Evolutionary conservation across 2,329 filamentous ascomycete genomes (phyloP).

Genomic region (Uncinocarpus reesii): DNA sequence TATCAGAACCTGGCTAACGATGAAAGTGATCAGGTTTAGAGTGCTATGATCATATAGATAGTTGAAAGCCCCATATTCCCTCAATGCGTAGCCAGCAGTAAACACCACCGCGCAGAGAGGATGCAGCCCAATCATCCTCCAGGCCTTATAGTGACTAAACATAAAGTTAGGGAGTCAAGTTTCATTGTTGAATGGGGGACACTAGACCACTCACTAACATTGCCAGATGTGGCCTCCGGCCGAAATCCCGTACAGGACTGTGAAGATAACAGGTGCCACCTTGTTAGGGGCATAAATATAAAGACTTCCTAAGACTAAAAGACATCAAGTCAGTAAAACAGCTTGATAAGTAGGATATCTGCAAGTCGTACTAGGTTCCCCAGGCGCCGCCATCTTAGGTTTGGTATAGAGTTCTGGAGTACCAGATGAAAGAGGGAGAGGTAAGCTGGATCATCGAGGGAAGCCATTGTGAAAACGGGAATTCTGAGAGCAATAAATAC

Average conservation of each 20-base stretch:
- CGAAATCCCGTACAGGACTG: slow-evolving; percentile 40
- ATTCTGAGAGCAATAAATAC: neutral
- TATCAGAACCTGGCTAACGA: slow-evolving; percentile 36
- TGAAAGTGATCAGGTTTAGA: slow-evolving; percentile 36
- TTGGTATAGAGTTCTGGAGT: neutral
- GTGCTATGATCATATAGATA: slow-evolving; percentile 33
- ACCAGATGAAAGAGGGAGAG: neutral
- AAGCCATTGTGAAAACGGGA: neutral
- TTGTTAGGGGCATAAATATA: slow-evolving; percentile 47
- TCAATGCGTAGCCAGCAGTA: slow-evolving; percentile 46
- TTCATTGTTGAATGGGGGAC: neutral
- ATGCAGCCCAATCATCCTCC: slow-evolving; percentile 46
- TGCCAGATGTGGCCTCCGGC: slow-evolving; percentile 45
- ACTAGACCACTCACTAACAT: slow-evolving; percentile 40
- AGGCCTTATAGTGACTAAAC: slow-evolving; percentile 46
- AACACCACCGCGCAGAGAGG: slow-evolving; percentile 48
- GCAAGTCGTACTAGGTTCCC: slow-evolving; percentile 1
- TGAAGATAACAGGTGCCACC: slow-evolving; percentile 45
- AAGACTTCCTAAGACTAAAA: slow-evolving; percentile 24
- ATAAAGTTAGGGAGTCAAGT: neutral
- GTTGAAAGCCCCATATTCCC: slow-evolving; percentile 45
- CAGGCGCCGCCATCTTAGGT: slow-evolving; percentile 1
- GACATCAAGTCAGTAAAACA: neutral
- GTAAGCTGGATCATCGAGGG: neutral
- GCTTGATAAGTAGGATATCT: neutral